Conservation (phyloP, 345 rosid genomes). For the Stellera chamaejasme region DNA sequence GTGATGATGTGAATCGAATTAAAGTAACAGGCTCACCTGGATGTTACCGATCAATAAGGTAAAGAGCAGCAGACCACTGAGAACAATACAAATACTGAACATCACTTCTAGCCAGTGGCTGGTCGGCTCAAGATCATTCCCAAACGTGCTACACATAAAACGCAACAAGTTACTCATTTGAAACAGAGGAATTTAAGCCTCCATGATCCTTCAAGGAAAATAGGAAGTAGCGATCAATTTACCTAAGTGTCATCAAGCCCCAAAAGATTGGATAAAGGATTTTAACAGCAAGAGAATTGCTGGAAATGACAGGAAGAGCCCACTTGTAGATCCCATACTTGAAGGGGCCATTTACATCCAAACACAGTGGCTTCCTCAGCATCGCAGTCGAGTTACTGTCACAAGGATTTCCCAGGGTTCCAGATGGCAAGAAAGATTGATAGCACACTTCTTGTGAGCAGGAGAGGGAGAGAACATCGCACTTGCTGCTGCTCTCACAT, state of each 20-base stretch:
- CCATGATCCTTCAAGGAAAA: neutral
- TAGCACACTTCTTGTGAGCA: conserved; percentile 40
- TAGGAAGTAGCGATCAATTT: neutral
- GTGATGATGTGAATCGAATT: too few relatives aligned
- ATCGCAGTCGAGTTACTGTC: conserved; percentile 21
- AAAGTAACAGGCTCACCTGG: conserved; percentile 27
- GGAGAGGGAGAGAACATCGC: conserved; percentile 25
- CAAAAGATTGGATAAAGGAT: conserved; percentile 59
- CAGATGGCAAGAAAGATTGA: conserved; percentile 23
- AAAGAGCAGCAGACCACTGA: conserved; percentile 48
- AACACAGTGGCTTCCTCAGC: conserved; percentile 27
- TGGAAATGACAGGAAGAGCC: conserved; percentile 48
- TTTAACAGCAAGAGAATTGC: conserved; percentile 41
- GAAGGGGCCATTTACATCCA: conserved; percentile 37
- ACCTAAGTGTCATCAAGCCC: conserved; percentile 63
- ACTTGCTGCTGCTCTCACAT: conserved; percentile 19
- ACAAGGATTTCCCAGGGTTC: conserved; percentile 16
- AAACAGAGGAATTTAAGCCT: neutral
- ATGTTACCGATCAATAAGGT: conserved; percentile 54
- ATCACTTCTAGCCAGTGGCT: conserved; percentile 46
- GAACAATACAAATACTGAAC: conserved; percentile 47
- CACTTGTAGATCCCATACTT: conserved; percentile 43
- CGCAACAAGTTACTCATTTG: neutral
- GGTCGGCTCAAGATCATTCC: conserved; percentile 53
- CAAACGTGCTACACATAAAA: conserved; percentile 35